These are phyloP conservation scores for Beauveria australis DNA, from an alignment of 2,329 filamentous ascomycete genomes.

Conservation along the genomic window DNA sequence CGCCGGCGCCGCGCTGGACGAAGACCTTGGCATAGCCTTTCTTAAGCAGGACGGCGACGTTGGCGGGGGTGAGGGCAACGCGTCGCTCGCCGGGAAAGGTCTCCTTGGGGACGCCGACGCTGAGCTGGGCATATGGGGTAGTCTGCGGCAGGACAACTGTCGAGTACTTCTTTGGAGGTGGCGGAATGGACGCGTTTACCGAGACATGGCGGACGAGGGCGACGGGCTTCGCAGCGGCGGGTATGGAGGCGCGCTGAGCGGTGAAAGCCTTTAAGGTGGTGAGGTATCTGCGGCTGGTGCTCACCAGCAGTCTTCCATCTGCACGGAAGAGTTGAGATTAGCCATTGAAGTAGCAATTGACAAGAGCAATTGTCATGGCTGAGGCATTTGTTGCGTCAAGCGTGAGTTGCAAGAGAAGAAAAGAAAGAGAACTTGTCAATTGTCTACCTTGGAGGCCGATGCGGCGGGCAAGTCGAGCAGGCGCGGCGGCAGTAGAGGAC, in stretches of 20 bases:
- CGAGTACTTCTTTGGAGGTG: constrained; percentile 27
- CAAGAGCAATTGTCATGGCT: no score
- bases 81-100: constrained; percentile 71
- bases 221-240: constrained; percentile 23
- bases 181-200: constrained; percentile 17
- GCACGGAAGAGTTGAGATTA: neutral
- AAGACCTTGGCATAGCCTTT: constrained; percentile 75
- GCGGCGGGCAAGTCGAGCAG: constrained; percentile 18
- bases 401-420: no score
- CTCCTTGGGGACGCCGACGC: constrained; percentile 72
- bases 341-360: neutral
- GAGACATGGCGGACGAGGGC: constrained; percentile 33
- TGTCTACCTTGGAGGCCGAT: constrained; percentile 18
- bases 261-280: constrained; percentile 23
- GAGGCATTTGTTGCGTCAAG: neutral
- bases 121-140: constrained; percentile 62
- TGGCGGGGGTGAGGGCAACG: constrained; percentile 77
- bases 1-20: constrained; percentile 73
- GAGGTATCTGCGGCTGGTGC: constrained; percentile 30
- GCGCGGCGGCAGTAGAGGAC: constrained; percentile 12
- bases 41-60: constrained; percentile 73
- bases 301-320: constrained; percentile 15
- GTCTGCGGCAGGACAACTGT: constrained; percentile 33
- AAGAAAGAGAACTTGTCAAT: neutral
- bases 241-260: constrained; percentile 18